Evolutionary conservation across 805 yeast species (phyloP).

Genomic region (Diddensiella caesifluorescens): DNA sequence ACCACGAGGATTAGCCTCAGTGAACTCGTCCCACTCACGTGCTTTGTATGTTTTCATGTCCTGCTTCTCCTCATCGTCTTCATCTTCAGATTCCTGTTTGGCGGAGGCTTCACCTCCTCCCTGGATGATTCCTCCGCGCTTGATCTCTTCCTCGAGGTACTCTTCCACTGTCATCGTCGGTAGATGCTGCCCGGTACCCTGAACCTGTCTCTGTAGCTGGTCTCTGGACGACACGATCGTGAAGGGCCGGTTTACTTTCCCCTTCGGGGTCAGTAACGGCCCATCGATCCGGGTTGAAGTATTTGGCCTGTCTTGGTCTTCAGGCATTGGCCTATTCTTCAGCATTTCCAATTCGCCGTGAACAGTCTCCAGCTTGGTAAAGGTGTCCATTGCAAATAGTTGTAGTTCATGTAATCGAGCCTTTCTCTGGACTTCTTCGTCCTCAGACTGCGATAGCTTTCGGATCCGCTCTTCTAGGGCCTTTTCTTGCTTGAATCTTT

Average conservation of each 20-base stretch:
- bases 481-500: conserved; percentile 56
- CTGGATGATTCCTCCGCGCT: conserved; percentile 67
- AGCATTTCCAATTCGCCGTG: conserved; percentile 65
- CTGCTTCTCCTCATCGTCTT: conserved; percentile 55
- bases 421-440: conserved; percentile 65
- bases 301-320: conserved; percentile 22
- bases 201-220: conserved; percentile 58
- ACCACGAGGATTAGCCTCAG: conserved; percentile 79
- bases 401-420: conserved; percentile 52
- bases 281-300: conserved; percentile 43
- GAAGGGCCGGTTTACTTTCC: conserved; percentile 80
- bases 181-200: conserved; percentile 85
- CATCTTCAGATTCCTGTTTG: conserved; percentile 44
- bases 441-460: conserved; percentile 18
- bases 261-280: conserved; percentile 56
- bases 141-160: conserved; percentile 76
- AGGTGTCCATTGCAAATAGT: conserved; percentile 47
- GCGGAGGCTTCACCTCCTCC: conserved; percentile 27
- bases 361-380: conserved; percentile 51
- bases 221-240: conserved; percentile 54
- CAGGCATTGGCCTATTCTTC: conserved; percentile 38
- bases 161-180: conserved; percentile 97
- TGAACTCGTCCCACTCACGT: conserved; percentile 91
- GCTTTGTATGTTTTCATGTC: conserved; percentile 67
- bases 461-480: conserved; percentile 43